A percentile compares a stretch with the other conserved stretches of the same genome.
These are phyloP conservation scores for Fragaria iinumae DNA, from an alignment of 306 rosid genomes.

Conservation along the genomic window DNA sequence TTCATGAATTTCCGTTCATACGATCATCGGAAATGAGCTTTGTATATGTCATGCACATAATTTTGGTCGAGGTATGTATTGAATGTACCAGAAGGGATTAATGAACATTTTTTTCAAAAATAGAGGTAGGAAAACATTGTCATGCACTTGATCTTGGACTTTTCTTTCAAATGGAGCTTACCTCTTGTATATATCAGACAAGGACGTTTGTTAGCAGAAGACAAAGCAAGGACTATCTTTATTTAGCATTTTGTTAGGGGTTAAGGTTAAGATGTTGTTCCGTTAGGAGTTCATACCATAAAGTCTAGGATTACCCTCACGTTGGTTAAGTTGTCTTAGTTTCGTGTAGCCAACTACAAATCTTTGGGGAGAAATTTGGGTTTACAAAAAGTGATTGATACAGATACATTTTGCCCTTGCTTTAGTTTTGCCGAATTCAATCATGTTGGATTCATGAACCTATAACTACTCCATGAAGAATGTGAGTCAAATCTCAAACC, in stretches of 20 bases:
- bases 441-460: conserved; percentile 7
- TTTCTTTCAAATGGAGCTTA: not conserved
- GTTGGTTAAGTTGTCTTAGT: not conserved
- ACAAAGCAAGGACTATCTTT: not conserved
- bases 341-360: conserved; percentile 4
- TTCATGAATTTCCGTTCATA: too few relatives aligned
- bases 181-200: not conserved
- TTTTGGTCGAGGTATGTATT: too few relatives aligned
- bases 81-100: not conserved
- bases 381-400: not conserved
- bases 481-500: not conserved
- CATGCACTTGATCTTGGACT: not conserved
- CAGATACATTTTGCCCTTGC: too few relatives aligned
- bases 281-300: not conserved
- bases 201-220: not conserved
- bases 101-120: not conserved
- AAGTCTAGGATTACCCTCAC: not conserved
- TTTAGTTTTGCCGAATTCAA: not conserved
- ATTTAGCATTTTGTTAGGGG: not conserved
- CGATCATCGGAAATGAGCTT: too few relatives aligned
- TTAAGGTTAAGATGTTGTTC: not conserved
- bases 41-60: not conserved
- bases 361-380: conserved; percentile 1
- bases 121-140: not conserved
- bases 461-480: not conserved